These are phyloP conservation scores for Oenanthe javanica DNA, from an alignment of 140 eudicot species.

Conservation along the genomic window DNA sequence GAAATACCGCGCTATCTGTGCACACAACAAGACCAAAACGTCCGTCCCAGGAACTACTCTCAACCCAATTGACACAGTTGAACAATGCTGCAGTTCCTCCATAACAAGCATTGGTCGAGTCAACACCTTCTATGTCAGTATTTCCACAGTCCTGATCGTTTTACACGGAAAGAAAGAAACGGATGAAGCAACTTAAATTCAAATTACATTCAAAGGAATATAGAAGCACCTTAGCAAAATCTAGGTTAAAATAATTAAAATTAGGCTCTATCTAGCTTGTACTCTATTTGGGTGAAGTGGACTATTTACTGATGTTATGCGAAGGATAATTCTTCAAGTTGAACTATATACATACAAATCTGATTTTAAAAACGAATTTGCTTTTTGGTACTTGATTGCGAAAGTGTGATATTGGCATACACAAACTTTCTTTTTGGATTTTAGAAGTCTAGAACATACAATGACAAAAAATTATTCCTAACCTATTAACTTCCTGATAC, in stretches of 20 bases:
- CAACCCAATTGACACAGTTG: conserved; percentile 96
- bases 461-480: neutral
- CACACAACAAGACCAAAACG: conserved; percentile 90
- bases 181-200: neutral
- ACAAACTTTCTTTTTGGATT: neutral
- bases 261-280: neutral
- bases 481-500: neutral
- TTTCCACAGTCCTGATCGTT: conserved; percentile 63
- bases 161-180: neutral
- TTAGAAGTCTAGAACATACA: neutral
- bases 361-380: neutral
- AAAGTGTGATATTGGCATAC: neutral
- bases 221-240: neutral
- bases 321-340: neutral
- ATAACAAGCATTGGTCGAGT: conserved; percentile 90
- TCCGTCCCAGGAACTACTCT: conserved; percentile 97
- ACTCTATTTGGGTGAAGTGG: neutral
- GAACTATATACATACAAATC: neutral
- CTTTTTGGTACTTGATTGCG: neutral
- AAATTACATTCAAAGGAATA: neutral
- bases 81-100: conserved; percentile 96
- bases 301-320: neutral
- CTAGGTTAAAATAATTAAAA: neutral
- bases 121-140: conserved; percentile 77
- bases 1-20: conserved; percentile 88